Evolutionary conservation across 139 green algal species (phyloP), one percentile per base, ranked within the genome.

Genomic region (Chlorella sp.): DNA sequence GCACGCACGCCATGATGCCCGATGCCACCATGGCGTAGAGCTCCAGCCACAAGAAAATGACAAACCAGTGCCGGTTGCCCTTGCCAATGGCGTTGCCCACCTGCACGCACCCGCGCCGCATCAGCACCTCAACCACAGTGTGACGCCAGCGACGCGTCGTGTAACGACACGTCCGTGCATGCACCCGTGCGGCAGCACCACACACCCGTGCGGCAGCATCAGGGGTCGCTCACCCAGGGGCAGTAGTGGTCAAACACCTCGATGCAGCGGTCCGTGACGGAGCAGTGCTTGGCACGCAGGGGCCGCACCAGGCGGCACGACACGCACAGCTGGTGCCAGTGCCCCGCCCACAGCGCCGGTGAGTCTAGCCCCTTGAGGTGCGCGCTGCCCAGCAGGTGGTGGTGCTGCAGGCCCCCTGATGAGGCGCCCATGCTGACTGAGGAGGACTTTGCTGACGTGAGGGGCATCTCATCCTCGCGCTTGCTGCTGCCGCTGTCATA

Each of bases 231-330:
- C 67, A 72, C 93, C 94, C 94, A 98, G 31, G 95, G 95, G 85
- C 95, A 99, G 83, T 94, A 97, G 80, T 99, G 95, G 80, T 99
- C 95, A 81, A 99, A 99, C 35, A 88, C 75, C 75, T 94, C 86
- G 10, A 97, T 88, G 78, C 93, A 98, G 62, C 93, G 88, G 42
- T 94, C 85, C 2, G 84, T 93, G 31, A 94, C 76, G 3, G 78
- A 67, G 86, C 90, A 96, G 86, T 98, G 93, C 84, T 98, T 98
- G 27, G 93, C 86, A 0, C 94, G 86, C 72, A 96, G 83, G 26
- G 94, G 94, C 27, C 91, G 82, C 72, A 98, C 92, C 49, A 97
- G 92, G 77, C 88, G 90, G 85, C 94, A 98, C 1, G 86, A 91
- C 27, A 95, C 89, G 73, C 93, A 97, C 62, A 98, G 83, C 84